Evolutionary conservation across 2,329 filamentous ascomycete species (phyloP), one percentile per base, ranked within the genome.

Genomic region (Hirsutella minnesotensis): DNA sequence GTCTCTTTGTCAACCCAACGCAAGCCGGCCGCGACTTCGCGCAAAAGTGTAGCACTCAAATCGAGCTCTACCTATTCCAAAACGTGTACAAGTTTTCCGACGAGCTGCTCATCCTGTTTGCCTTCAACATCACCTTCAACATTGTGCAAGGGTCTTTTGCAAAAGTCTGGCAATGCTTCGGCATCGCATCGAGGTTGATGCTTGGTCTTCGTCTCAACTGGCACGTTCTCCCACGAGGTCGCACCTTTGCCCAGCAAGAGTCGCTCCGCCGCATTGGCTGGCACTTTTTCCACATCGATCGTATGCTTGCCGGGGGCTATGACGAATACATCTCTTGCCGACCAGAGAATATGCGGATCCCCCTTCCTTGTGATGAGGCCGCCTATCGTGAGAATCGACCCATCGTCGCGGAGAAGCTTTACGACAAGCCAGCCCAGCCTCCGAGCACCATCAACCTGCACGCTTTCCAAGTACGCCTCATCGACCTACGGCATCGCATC

Each of bases 131-230:
- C 18, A 52, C 56, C 5, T 62, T 63, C 45, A 60, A 65, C 45
- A 55, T 64, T 29, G 49, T 65, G 21, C 54, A 56, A 9, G 59
- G 59, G 20, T 57, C 59, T 27, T 59, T 61, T 41, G 58, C 60
- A 44, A 65, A 65, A 46, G 58, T 63, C 10, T 67, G 64, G 63
- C 61, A 64, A 44, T 61, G 60, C 38, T 57, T 63, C 38, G 61
- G 61, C 5, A 51, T 63, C 8, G 61, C 60, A 3, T 54, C 56
- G 9, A 56, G 63, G 18, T 50, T 65, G 35, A 60, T 65, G 55
- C 51, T 59, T 16, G 63, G 61, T 12, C 49, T 66, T 20, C 64
- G 65, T 41, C 47, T 63, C 9, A 67, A 67, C 47, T 66, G 62
- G 63, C 60, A 65, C 27, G 55, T 56, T 36, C 43, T 51, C 21